A percentile compares a stretch with the other conserved stretches of the same genome.
Conservation (phyloP, 2,329 filamentous ascomycete species). For the Dactylella cylindrospora region DNA sequence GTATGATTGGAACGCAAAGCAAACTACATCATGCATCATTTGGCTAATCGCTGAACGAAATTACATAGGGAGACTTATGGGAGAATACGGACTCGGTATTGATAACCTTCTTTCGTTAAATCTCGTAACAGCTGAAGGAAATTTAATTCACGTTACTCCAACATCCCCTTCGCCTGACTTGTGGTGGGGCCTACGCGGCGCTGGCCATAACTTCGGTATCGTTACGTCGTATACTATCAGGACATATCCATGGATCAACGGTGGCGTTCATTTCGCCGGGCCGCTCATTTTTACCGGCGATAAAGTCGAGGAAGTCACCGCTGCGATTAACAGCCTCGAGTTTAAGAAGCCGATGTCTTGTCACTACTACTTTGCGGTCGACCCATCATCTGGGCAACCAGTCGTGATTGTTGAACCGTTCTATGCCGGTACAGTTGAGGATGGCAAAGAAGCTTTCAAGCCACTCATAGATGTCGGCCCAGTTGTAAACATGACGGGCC, state of each 20-base stretch:
- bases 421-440: slow-evolving; percentile 40
- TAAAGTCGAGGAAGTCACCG: slow-evolving; percentile 48
- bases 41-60: not conserved
- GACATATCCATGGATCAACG: slow-evolving; percentile 49
- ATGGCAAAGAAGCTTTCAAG: slow-evolving; percentile 46
- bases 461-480: slow-evolving; percentile 47
- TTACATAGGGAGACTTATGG: slow-evolving; percentile 42
- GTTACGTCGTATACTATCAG: slow-evolving; percentile 53
- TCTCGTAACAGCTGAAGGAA: slow-evolving; percentile 54
- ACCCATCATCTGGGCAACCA: slow-evolving; percentile 46
- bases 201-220: slow-evolving; percentile 55
- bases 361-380: slow-evolving; percentile 48
- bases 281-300: slow-evolving; percentile 49
- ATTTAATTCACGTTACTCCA: slow-evolving; percentile 50
- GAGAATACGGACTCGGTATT: slow-evolving; percentile 49
- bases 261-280: slow-evolving; percentile 47
- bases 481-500: slow-evolving; percentile 41
- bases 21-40: not conserved
- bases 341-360: slow-evolving; percentile 46
- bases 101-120: slow-evolving; percentile 54
- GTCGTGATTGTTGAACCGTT: slow-evolving; percentile 45
- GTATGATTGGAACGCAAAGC: slow-evolving; percentile 16
- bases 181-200: slow-evolving; percentile 55
- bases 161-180: slow-evolving; percentile 50
- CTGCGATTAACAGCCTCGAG: slow-evolving; percentile 46